Conservation (phyloP, 805 yeast genomes). For the Hagleromyces aurorensis region DNA sequence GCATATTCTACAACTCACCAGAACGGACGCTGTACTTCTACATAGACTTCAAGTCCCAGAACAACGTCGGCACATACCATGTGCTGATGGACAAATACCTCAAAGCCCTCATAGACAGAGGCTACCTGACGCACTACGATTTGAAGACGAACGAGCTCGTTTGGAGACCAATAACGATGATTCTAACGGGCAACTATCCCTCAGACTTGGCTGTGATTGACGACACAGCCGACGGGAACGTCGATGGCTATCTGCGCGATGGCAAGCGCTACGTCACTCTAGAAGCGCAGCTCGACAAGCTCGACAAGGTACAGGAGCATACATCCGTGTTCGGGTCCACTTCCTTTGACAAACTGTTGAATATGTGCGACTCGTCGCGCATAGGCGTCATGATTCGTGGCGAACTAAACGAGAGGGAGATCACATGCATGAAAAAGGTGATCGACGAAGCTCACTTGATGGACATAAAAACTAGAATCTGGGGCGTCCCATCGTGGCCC, state of each 20-base stretch:
- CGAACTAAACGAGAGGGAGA: slow-evolving; percentile 9
- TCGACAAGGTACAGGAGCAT: slow-evolving; percentile 7
- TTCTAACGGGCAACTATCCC: slow-evolving; percentile 63
- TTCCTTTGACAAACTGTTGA: slow-evolving; percentile 29
- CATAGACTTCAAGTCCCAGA: slow-evolving; percentile 56
- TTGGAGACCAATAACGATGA: slow-evolving; percentile 51
- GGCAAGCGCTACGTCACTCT: slow-evolving; percentile 32
- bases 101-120: slow-evolving; percentile 38
- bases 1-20: slow-evolving; percentile 39
- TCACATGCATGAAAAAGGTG: slow-evolving; percentile 22
- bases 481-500: slow-evolving; percentile 75
- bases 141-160: slow-evolving; percentile 27
- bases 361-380: slow-evolving; percentile 11
- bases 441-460: slow-evolving; percentile 38
- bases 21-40: slow-evolving; percentile 49
- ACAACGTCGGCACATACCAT: slow-evolving; percentile 35
- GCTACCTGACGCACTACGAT: slow-evolving; percentile 46
- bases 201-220: slow-evolving; percentile 9
- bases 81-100: slow-evolving; percentile 38
- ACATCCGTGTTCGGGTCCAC: slow-evolving; percentile 35
- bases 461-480: slow-evolving; percentile 51
- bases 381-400: slow-evolving; percentile 6
- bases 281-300: slow-evolving; percentile 35
- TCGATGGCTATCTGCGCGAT: slow-evolving; percentile 15
- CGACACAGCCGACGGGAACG: slow-evolving; percentile 9